Percentiles rank a stretch among this genome's conserved stretches.
phyloP scores from a whole-genome alignment of 306 rosid genomes.

The Amphicarpaea edgeworthii region DNA sequence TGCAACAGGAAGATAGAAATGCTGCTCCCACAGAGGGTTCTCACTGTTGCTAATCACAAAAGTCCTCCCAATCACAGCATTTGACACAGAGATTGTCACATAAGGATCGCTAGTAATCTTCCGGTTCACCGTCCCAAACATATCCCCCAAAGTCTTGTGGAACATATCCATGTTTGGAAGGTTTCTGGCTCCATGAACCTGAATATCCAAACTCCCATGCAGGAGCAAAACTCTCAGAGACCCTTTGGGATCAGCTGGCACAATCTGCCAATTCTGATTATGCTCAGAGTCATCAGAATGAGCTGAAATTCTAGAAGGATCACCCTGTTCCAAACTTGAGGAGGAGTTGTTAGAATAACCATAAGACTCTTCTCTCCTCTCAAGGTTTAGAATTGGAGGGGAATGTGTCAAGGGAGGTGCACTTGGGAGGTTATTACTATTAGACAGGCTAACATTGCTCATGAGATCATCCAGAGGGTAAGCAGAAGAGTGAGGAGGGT shows the following conservation, averaged over 20 bases:
- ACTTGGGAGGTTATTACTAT: conserved; percentile 52
- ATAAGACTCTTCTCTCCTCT: conserved; percentile 57
- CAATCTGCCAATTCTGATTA: conserved; percentile 68
- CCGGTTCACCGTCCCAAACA: conserved; percentile 59
- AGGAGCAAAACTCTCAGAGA: conserved; percentile 80
- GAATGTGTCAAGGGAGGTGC: conserved; percentile 52
- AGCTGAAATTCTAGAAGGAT: conserved; percentile 41
- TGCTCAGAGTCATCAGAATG: conserved; percentile 64
- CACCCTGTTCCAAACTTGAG: conserved; percentile 53
- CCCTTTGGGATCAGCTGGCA: conserved; percentile 65
- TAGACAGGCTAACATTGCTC: conserved; percentile 61
- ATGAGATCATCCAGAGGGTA: conserved; percentile 74
- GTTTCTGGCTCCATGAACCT: conserved; percentile 70
- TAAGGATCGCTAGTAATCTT: conserved; percentile 98
- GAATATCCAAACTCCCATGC: conserved; percentile 92
- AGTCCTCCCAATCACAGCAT: conserved; percentile 93
- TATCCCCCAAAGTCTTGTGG: conserved; percentile 85
- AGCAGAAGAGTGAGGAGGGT: conserved; percentile 53
- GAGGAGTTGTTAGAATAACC: conserved; percentile 55
- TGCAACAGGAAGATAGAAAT: conserved; percentile 87
- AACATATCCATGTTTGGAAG: conserved; percentile 99
- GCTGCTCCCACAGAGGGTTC: conserved; percentile 91
- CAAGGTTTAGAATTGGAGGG: conserved; percentile 43
- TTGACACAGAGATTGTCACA: conserved; percentile 69
- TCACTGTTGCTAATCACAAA: conserved; percentile 91